A percentile compares a stretch with the other conserved stretches of the same genome.
phyloP scores from a whole-genome alignment of 495 filamentous ascomycete species.

The Cercophora scortea region DNA sequence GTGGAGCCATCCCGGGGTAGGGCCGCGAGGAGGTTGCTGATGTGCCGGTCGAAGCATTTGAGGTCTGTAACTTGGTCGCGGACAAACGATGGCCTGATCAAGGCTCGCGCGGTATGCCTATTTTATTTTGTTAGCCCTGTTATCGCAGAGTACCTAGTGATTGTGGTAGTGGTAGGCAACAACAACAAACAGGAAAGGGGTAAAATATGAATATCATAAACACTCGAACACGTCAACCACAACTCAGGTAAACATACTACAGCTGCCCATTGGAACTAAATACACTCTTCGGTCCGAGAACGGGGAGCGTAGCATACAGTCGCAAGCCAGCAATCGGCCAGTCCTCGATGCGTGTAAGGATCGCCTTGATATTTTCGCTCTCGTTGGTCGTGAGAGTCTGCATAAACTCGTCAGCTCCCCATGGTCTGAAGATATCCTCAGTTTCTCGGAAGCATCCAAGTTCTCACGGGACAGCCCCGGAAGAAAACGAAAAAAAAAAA shows the following conservation, averaged over 20 bases:
- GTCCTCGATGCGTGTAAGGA: conserved; percentile 64
- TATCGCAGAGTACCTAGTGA: background rate
- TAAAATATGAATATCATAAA: background rate
- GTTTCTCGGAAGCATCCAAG: no score
- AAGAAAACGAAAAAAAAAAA: no score
- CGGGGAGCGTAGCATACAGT: conserved; percentile 19
- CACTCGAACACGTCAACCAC: no score
- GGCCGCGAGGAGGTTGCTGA: conserved; percentile 42
- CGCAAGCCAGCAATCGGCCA: conserved; percentile 29
- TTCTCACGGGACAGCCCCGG: no score
- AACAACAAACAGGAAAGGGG: background rate
- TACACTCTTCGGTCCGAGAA: conserved; percentile 42
- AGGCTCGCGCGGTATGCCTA: conserved; percentile 38
- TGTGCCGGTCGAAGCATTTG: conserved; percentile 48
- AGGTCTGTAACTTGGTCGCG: conserved; percentile 45
- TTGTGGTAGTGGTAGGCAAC: no score
- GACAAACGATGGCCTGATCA: conserved; percentile 41
- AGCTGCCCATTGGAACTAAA: conserved; percentile 62
- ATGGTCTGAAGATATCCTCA: no score
- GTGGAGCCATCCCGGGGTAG: conserved; percentile 28
- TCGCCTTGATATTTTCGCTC: conserved; percentile 64
- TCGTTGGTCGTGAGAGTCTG: conserved; percentile 50
- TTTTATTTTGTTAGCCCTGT: background rate
- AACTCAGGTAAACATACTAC: conserved; percentile 27
- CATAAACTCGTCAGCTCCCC: no score